Percentiles rank a stretch among this genome's conserved stretches.
Evolutionary conservation across 345 rosid species (phyloP).

Genomic region (Turnera subulata): DNA sequence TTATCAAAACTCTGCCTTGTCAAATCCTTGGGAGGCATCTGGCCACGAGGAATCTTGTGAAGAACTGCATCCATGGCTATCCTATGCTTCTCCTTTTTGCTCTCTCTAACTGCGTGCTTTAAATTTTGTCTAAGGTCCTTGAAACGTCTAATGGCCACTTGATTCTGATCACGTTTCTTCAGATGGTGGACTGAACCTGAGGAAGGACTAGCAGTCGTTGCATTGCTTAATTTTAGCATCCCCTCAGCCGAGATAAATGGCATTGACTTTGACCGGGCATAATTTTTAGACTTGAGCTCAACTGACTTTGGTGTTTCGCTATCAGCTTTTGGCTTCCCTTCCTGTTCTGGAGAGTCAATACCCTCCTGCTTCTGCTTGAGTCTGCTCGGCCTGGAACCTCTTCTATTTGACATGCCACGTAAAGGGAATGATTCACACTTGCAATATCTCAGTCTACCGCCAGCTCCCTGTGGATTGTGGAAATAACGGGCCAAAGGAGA

Average conservation of each 20-base stretch:
- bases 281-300: conserved; percentile 14
- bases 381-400: conserved; percentile 13
- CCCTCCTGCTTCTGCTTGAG: conserved; percentile 10
- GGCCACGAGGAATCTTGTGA: conserved; percentile 66
- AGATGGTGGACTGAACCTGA: conserved; percentile 26
- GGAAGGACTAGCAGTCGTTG: conserved; percentile 24
- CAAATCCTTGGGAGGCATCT: conserved; percentile 50
- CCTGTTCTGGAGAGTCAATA: conserved; percentile 2
- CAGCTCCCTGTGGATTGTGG: conserved; percentile 33
- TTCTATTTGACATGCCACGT: conserved; percentile 14
- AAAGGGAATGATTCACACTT: conserved; percentile 51
- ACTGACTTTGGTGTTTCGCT: conserved; percentile 3
- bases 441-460: conserved; percentile 25
- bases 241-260: conserved; percentile 35
- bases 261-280: conserved; percentile 21
- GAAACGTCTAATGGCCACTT: conserved; percentile 48
- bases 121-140: conserved; percentile 68
- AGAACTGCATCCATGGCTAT: conserved; percentile 78
- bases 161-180: conserved; percentile 35
- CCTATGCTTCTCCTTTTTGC: conserved; percentile 59
- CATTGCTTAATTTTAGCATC: conserved; percentile 23
- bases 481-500: conserved; percentile 49
- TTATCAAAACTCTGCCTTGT: conserved; percentile 33
- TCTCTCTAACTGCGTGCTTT: conserved; percentile 49
- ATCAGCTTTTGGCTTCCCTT: conserved; percentile 4